A percentile compares a stretch with the other conserved stretches of the same genome.
Evolutionary conservation across 2,329 filamentous ascomycete genomes (phyloP).

Genomic region (Fragosphaeria purpurea): DNA sequence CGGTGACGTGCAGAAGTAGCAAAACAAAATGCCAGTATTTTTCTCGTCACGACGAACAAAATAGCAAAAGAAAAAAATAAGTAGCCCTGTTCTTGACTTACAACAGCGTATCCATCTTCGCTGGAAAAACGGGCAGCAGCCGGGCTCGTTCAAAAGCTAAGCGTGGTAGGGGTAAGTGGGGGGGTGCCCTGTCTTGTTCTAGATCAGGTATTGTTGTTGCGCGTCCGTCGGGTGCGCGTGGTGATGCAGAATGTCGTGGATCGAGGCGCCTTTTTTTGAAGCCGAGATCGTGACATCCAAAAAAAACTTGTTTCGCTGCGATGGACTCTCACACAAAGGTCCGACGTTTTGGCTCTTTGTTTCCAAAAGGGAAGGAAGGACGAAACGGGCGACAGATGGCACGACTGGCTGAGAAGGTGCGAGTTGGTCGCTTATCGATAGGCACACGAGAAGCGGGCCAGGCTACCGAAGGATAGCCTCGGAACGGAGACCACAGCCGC

Average conservation of each 20-base stretch:
- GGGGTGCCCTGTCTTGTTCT: too few species aligned
- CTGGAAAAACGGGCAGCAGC: background rate
- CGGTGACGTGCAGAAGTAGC: too few species aligned
- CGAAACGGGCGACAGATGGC: conserved; percentile 1
- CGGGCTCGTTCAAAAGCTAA: background rate
- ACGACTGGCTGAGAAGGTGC: background rate
- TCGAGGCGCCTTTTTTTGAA: too few species aligned
- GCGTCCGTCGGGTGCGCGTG: too few species aligned
- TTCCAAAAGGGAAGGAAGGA: conserved; percentile 1
- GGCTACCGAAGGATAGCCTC: conserved; percentile 5
- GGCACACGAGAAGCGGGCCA: background rate
- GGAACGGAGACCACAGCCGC: background rate
- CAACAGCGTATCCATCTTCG: conserved; percentile 8
- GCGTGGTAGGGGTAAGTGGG: too few species aligned
- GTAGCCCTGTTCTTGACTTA: conserved; percentile 1
- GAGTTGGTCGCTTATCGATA: conserved; percentile 3
- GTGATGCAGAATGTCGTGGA: too few species aligned
- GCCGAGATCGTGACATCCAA: too few species aligned
- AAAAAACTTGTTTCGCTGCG: too few species aligned
- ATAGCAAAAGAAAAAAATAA: conserved; percentile 14
- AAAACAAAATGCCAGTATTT: too few species aligned
- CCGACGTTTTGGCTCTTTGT: background rate
- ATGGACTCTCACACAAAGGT: too few species aligned
- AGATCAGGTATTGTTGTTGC: too few species aligned
- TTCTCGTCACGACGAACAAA: too few species aligned